Conservation (phyloP, 768 basidiomycete genomes). For the Mycena capillaripes region DNA sequence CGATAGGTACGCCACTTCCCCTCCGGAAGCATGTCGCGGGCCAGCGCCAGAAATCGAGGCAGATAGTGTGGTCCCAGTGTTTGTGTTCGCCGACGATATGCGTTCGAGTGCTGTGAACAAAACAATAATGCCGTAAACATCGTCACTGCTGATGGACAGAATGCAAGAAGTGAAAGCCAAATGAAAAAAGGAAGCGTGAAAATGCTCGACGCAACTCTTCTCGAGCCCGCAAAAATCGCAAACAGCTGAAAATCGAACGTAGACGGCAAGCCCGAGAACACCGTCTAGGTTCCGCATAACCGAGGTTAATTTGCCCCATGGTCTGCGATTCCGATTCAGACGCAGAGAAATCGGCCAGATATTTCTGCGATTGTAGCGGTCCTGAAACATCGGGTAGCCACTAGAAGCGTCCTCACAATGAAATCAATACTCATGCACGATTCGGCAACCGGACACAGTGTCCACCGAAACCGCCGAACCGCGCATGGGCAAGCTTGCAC, state of each 20-base stretch:
- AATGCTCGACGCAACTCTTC: conserved; percentile 14
- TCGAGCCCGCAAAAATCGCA: conserved; percentile 33
- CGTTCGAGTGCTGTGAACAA: conserved; percentile 67
- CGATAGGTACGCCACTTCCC: conserved; percentile 77
- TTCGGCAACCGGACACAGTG: conserved; percentile 38
- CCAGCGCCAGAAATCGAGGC: conserved; percentile 57
- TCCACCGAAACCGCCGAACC: conserved; percentile 36
- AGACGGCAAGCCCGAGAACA: conserved; percentile 26
- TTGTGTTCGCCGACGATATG: conserved; percentile 60
- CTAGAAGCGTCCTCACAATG: conserved; percentile 24
- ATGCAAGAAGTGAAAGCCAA: conserved; percentile 36
- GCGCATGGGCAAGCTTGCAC: conserved; percentile 21
- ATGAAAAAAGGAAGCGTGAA: conserved; percentile 31
- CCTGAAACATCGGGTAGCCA: conserved; percentile 28
- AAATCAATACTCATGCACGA: conserved; percentile 10
- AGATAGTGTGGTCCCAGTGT: conserved; percentile 53
- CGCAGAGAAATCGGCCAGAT: conserved; percentile 21
- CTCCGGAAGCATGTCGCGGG: conserved; percentile 73
- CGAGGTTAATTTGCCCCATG: conserved; percentile 30
- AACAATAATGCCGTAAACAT: conserved; percentile 43
- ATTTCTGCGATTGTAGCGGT: conserved; percentile 8
- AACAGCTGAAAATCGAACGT: conserved; percentile 12
- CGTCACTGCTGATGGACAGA: conserved; percentile 31
- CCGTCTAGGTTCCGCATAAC: conserved; percentile 27
- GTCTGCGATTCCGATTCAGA: conserved; percentile 26